These are phyloP conservation scores for Lithocarpus polystachyus DNA, from an alignment of 306 rosid genomes.

Conservation along the genomic window DNA sequence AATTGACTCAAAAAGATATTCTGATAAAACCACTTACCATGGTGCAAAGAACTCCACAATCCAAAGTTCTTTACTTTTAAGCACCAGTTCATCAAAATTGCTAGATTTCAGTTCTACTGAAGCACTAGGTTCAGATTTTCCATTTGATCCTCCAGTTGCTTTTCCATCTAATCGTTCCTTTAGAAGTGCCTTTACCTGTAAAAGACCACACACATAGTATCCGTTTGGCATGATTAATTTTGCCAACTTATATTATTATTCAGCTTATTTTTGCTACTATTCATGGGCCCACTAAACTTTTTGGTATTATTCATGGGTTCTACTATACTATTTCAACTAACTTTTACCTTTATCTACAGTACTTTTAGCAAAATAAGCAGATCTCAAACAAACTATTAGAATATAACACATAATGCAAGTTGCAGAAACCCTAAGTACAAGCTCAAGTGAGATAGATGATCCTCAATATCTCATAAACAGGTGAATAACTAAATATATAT, in stretches of 20 bases:
- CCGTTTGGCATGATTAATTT: too few relatives aligned
- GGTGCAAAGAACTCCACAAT: constrained; percentile 98
- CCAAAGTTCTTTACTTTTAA: constrained; percentile 97
- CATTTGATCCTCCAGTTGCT: constrained; percentile 73
- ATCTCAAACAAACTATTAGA: not conserved
- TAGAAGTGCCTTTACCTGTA: constrained; percentile 76
- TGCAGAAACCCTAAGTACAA: not conserved
- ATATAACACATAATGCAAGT: constrained; percentile 3
- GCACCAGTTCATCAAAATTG: constrained; percentile 80
- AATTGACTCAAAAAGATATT: not conserved
- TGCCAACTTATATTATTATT: too few relatives aligned
- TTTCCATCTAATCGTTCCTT: constrained; percentile 89
- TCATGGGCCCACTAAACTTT: too few relatives aligned
- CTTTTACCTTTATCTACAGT: too few relatives aligned
- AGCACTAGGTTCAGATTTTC: constrained; percentile 64
- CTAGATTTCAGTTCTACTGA: constrained; percentile 75
- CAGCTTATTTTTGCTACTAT: too few relatives aligned
- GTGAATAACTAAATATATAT: not conserved
- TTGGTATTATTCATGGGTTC: too few relatives aligned
- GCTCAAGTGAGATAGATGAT: not conserved
- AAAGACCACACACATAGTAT: constrained; percentile 9
- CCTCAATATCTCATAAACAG: constrained; percentile 6
- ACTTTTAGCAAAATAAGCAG: too few relatives aligned
- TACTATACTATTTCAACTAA: too few relatives aligned
- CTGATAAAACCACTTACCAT: constrained; percentile 48